phyloP scores from a whole-genome alignment of 306 rosid species.

The Neltuma alba region DNA sequence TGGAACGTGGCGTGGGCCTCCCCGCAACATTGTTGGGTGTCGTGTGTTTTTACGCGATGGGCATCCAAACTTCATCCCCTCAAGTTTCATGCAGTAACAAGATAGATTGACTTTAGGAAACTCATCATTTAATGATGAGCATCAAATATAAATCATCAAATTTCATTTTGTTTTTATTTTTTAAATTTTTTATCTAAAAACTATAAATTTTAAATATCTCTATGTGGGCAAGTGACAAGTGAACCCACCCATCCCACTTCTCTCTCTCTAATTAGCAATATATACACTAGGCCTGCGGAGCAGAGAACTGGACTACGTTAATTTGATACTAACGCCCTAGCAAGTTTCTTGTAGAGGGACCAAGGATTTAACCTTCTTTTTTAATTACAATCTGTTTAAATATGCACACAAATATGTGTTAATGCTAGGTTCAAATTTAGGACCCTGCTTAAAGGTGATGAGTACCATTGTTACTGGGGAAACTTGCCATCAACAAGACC shows the following conservation, averaged over 20 bases:
- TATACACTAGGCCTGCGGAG: not conserved
- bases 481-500: too few relatives aligned
- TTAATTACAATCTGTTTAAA: too few relatives aligned
- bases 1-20: not conserved
- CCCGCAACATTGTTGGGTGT: not conserved
- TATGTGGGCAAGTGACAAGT: not conserved
- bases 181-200: too few relatives aligned
- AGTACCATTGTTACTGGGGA: too few relatives aligned
- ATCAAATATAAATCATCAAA: too few relatives aligned
- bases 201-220: too few relatives aligned
- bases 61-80: too few relatives aligned
- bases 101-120: not conserved
- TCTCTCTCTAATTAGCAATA: not conserved
- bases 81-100: not conserved
- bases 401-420: too few relatives aligned
- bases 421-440: too few relatives aligned
- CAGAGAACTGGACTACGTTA: not conserved
- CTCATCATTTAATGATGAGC: too few relatives aligned
- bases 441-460: too few relatives aligned
- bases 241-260: not conserved
- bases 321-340: not conserved
- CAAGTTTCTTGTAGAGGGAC: not conserved
- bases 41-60: not conserved
- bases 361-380: too few relatives aligned
- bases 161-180: not conserved